Evolutionary conservation across 495 filamentous ascomycete species (phyloP).

Genomic region (Aspergillus conjunctus): DNA sequence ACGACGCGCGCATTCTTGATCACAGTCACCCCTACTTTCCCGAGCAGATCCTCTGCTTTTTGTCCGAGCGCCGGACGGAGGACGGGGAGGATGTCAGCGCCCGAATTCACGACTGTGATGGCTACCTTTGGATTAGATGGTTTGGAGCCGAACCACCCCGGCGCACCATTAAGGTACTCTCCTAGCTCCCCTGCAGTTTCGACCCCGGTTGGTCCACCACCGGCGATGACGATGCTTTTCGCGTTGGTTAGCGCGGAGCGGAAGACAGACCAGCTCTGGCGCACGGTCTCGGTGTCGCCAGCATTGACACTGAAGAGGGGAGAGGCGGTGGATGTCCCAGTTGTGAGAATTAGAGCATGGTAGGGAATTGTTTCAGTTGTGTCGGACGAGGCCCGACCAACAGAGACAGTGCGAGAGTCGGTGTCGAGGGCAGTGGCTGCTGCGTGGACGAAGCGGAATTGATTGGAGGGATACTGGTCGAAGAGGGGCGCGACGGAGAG

Average conservation of each 20-base stretch:
- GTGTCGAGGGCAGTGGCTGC: constrained; percentile 37
- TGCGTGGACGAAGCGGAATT: constrained; percentile 43
- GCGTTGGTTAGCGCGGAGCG: constrained; percentile 41
- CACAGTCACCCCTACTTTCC: constrained; percentile 46
- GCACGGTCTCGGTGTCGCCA: constrained; percentile 19
- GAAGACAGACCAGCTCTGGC: constrained; percentile 36
- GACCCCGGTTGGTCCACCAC: constrained; percentile 42
- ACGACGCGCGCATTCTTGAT: constrained; percentile 39
- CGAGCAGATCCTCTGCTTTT: constrained; percentile 45
- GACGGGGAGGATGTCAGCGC: constrained; percentile 46
- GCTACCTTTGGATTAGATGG: constrained; percentile 37
- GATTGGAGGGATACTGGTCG: constrained; percentile 38
- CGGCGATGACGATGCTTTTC: constrained; percentile 48
- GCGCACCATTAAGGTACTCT: constrained; percentile 50
- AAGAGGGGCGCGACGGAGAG: constrained; percentile 43
- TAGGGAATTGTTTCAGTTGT: constrained; percentile 32
- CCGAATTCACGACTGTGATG: constrained; percentile 47
- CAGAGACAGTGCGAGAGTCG: constrained; percentile 29
- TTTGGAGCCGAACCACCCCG: constrained; percentile 32
- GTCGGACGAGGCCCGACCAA: constrained; percentile 17
- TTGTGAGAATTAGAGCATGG: constrained; percentile 49
- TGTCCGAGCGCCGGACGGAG: constrained; percentile 39
- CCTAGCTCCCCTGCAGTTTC: constrained; percentile 57
- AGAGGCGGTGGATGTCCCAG: constrained; percentile 37
- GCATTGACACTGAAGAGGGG: constrained; percentile 33